Evolutionary conservation across 352 stramenopile genomes (phyloP), one percentile per base, ranked within the genome.

Genomic region (Phytophthora pistaciae): DNA sequence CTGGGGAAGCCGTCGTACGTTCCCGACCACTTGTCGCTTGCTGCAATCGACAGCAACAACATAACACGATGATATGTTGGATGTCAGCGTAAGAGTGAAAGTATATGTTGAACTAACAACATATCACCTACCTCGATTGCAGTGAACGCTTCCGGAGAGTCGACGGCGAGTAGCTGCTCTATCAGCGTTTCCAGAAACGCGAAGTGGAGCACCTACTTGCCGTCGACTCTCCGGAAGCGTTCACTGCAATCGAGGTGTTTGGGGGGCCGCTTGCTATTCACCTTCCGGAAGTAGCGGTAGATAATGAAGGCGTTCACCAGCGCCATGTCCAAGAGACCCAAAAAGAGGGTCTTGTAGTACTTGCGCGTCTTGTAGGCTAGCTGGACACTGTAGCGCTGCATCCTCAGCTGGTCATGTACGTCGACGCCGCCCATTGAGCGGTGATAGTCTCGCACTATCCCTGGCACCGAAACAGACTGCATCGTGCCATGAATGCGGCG

Each of bases 281-380:
- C 52, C 50, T 38, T 38, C 8, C 33, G 33, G 11, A 14, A 38
- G 33, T 38, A 38, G 33, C 44, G 27, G 25, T 71, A 56, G 2
- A 77, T 52, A 38, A 77, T 60, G 49, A 44, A 79, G 1, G 40
- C 31, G 33, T 79, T 79, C 0, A 75, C 49, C 7, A 79, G 38
- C 1, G 59, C 59, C 60, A 74, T 76, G 59, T 79, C 72, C 0
- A 74, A 42, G 25, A 79, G 40, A 1, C 56, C 72, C 21, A 79
- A 20, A 16, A 74, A 74, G 23, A 79, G 52, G 0, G 49, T 66
- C 25, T 27, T 27, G 25, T 27, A 27, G 25, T 27, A n/a, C n/a
- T n/a, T n/a, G n/a, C n/a, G n/a, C n/a, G n/a, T n/a, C n/a, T n/a
- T n/a, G n/a, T n/a, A n/a, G n/a, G n/a, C n/a, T n/a, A n/a, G n/a